phyloP scores from a whole-genome alignment of 2,329 filamentous ascomycete genomes.

The Trichophyton schoenleinii region DNA sequence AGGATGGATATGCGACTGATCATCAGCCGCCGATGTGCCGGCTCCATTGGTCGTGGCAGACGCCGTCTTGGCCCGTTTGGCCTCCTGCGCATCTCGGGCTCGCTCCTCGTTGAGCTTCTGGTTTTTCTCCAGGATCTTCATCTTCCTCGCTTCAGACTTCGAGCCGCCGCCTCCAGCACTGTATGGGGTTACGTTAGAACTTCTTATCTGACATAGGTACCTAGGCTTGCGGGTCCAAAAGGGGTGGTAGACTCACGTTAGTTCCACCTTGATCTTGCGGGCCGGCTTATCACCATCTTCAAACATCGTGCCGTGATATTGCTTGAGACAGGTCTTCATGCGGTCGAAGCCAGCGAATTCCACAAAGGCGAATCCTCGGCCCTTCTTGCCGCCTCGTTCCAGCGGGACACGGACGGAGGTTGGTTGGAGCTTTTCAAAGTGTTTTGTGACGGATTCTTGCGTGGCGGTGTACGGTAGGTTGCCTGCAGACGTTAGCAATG shows the following conservation, averaged over 20 bases:
- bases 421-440: constrained; percentile 67
- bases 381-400: constrained; percentile 49
- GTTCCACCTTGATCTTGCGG: constrained; percentile 80
- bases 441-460: constrained; percentile 51
- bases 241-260: constrained; percentile 51
- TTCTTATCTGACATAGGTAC: neutral
- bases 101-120: constrained; percentile 63
- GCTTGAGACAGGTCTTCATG: constrained; percentile 85
- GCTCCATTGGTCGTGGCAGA: neutral
- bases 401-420: constrained; percentile 60
- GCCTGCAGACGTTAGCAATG: constrained; percentile 36
- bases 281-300: constrained; percentile 42
- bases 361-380: constrained; percentile 71
- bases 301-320: constrained; percentile 79
- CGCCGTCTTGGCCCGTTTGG: constrained; percentile 23
- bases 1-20: constrained; percentile 9
- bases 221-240: neutral
- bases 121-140: constrained; percentile 79
- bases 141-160: constrained; percentile 57
- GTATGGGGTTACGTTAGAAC: constrained; percentile 3
- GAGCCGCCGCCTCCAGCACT: constrained; percentile 72
- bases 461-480: constrained; percentile 84
- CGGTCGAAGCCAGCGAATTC: constrained; percentile 78
- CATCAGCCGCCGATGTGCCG: neutral
- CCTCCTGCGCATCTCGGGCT: constrained; percentile 39